These are phyloP conservation scores for Oryza coarctata DNA, from an alignment of 176 grass and related monocot genomes.

Conservation along the genomic window DNA sequence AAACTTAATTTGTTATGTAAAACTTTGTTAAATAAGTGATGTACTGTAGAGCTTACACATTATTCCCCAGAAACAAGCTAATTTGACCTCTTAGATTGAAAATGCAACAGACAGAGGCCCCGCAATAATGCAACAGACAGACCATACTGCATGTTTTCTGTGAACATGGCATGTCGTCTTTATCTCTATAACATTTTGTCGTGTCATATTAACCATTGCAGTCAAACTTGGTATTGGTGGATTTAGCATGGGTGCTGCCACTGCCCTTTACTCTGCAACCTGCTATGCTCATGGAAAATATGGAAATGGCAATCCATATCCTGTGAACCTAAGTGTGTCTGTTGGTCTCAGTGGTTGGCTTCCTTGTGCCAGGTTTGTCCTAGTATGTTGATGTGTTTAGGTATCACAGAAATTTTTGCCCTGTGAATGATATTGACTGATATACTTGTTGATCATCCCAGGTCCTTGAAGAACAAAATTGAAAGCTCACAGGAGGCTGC, in stretches of 20 bases:
- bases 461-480: constrained; percentile 85
- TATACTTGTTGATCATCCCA: constrained; percentile 30
- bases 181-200: constrained; percentile 17
- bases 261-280: constrained; percentile 83
- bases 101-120: no score
- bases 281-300: constrained; percentile 90
- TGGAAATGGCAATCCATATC: constrained; percentile 85
- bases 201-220: constrained; percentile 35
- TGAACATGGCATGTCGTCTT: background rate
- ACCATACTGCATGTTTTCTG: background rate
- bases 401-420: background rate
- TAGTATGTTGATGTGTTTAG: constrained; percentile 17
- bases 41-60: background rate
- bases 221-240: constrained; percentile 94
- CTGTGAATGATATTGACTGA: constrained; percentile 1
- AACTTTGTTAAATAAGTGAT: background rate
- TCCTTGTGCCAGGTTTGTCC: constrained; percentile 75
- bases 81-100: no score
- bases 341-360: constrained; percentile 98
- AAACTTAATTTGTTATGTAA: background rate
- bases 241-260: constrained; percentile 97
- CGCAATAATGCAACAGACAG: background rate
- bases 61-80: constrained; percentile 1
- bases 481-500: constrained; percentile 79
- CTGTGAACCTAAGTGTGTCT: constrained; percentile 70